Conservation (phyloP, 2,329 filamentous ascomycete species). For the Penicillium sp. region DNA sequence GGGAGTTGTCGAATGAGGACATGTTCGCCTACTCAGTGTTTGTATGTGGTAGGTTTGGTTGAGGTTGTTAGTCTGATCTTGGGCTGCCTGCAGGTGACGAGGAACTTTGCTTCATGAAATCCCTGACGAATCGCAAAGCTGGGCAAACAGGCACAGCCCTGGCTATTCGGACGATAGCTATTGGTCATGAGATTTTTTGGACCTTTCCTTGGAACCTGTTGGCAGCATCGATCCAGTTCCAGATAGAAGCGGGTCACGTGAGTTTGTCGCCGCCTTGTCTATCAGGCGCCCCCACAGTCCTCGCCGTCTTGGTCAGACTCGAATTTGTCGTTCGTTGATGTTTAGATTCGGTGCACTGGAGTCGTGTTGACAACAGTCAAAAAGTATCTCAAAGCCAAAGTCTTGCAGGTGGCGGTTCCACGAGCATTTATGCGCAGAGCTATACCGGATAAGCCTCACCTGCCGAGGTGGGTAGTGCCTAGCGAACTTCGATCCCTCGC, state of each 20-base stretch:
- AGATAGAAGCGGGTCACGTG: not conserved
- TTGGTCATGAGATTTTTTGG: no score
- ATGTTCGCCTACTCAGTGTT: not conserved
- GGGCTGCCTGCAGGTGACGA: not conserved
- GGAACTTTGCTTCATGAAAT: not conserved
- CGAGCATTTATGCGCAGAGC: no score
- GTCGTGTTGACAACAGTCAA: no score
- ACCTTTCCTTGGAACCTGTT: not conserved
- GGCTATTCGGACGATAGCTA: not conserved
- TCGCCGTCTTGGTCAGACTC: no score
- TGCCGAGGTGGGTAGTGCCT: no score
- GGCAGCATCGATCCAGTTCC: not conserved
- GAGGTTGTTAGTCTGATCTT: not conserved
- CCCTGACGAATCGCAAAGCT: not conserved
- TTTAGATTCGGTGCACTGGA: no score
- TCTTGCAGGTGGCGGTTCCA: no score
- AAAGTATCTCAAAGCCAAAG: no score
- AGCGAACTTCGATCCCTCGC: no score
- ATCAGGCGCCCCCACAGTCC: not conserved
- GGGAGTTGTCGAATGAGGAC: not conserved
- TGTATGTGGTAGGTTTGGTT: not conserved
- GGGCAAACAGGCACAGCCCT: no score
- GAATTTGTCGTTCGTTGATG: no score
- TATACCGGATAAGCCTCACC: no score
- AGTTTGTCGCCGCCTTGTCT: not conserved